These are phyloP conservation scores for Podaxis sp. DNA, from an alignment of 768 basidiomycete genomes.

Conservation along the genomic window DNA sequence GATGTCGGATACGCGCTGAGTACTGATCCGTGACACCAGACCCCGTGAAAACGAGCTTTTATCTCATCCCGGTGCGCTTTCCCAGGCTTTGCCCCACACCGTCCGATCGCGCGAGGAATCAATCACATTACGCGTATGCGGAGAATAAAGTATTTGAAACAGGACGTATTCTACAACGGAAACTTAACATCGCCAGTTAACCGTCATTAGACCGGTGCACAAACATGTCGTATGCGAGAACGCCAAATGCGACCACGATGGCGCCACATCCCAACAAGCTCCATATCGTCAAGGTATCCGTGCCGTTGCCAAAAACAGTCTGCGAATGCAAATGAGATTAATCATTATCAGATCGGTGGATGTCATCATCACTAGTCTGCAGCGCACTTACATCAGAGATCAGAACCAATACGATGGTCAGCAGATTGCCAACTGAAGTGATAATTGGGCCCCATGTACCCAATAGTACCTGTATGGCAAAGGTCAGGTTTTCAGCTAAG, in stretches of 20 bases:
- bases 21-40: background rate
- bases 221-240: conserved; percentile 74
- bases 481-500: conserved; percentile 10
- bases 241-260: conserved; percentile 81
- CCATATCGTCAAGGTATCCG: conserved; percentile 62
- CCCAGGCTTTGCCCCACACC: background rate
- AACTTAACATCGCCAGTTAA: background rate
- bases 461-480: conserved; percentile 58
- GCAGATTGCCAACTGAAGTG: conserved; percentile 85
- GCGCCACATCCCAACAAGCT: conserved; percentile 74
- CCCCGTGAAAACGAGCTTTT: background rate
- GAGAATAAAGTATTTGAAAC: background rate
- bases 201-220: conserved; percentile 25
- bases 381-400: conserved; percentile 59
- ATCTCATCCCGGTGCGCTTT: background rate
- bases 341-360: background rate
- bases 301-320: conserved; percentile 60
- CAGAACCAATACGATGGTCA: conserved; percentile 91
- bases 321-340: conserved; percentile 16
- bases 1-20: background rate
- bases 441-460: conserved; percentile 88
- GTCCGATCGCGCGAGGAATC: background rate
- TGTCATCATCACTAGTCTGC: background rate
- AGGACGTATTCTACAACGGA: background rate
- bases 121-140: background rate